Conservation (phyloP, 805 yeast genomes). For the Clavispora asparagi region DNA sequence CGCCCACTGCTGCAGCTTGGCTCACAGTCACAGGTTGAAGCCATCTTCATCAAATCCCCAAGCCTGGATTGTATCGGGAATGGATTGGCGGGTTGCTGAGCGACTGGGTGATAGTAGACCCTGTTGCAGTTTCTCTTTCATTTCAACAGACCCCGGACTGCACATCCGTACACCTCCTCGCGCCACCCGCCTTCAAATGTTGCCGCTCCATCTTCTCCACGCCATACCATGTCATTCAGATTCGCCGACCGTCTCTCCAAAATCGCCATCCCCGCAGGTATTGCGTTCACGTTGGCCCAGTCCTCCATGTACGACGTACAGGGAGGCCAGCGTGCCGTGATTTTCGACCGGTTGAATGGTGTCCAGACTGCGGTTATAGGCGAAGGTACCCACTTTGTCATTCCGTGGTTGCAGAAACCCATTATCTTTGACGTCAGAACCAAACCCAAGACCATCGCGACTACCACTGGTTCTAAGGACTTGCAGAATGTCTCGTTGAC, state of each 20-base stretch:
- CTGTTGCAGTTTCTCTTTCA: too few relatives aligned
- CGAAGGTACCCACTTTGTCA: conserved; percentile 93
- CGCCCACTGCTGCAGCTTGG: too few relatives aligned
- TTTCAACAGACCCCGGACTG: too few relatives aligned
- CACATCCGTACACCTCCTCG: background rate
- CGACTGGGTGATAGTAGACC: too few relatives aligned
- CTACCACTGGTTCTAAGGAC: conserved; percentile 96
- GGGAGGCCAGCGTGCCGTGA: conserved; percentile 94
- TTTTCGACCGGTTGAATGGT: conserved; percentile 88
- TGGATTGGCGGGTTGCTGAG: too few relatives aligned
- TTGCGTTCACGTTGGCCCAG: conserved; percentile 66
- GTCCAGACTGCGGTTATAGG: conserved; percentile 86
- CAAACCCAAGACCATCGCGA: conserved; percentile 92
- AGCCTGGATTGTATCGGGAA: too few relatives aligned
- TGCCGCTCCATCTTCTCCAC: background rate
- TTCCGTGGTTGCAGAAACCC: conserved; percentile 95
- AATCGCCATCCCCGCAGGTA: conserved; percentile 68
- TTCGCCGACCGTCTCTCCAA: conserved; percentile 32
- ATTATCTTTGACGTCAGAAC: conserved; percentile 93
- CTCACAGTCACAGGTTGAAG: too few relatives aligned
- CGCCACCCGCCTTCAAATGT: background rate
- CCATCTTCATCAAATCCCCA: too few relatives aligned
- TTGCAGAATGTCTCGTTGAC: conserved; percentile 93
- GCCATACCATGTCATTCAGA: conserved; percentile 19
- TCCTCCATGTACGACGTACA: conserved; percentile 88